These are phyloP conservation scores for Leccinum variabile DNA, from an alignment of 1,284 basidiomycete species.

Conservation along the genomic window DNA sequence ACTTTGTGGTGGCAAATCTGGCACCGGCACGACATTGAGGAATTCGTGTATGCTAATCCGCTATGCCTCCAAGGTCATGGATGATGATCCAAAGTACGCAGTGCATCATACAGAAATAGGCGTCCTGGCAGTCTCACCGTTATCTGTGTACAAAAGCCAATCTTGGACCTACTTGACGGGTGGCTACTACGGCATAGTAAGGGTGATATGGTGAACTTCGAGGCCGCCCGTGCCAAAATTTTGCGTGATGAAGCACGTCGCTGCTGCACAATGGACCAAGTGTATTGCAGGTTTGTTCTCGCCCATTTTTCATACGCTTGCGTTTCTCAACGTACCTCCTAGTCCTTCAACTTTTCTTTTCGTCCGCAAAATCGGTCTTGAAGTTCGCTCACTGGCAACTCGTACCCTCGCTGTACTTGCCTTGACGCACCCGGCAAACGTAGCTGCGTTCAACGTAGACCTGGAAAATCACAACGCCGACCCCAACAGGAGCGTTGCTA, in stretches of 20 bases:
- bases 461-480: slow-evolving; percentile 98
- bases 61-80: slow-evolving; percentile 97
- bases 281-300: slow-evolving; percentile 75
- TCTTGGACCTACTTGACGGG: slow-evolving; percentile 92
- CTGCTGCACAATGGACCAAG: slow-evolving; percentile 76
- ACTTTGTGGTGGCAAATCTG: slow-evolving; percentile 85
- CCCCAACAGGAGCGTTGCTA: slow-evolving; percentile 94
- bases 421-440: slow-evolving; percentile 75
- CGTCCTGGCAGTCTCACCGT: slow-evolving; percentile 1
- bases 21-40: slow-evolving; percentile 80
- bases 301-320: slow-evolving; percentile 3
- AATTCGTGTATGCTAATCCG: slow-evolving; percentile 99
- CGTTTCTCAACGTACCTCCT: slow-evolving; percentile 5
- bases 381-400: slow-evolving; percentile 89
- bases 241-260: slow-evolving; percentile 91
- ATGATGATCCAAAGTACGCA: slow-evolving; percentile 94
- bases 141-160: slow-evolving; percentile 77
- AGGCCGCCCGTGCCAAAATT: slow-evolving; percentile 89
- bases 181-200: slow-evolving; percentile 92
- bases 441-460: slow-evolving; percentile 95
- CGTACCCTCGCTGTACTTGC: slow-evolving; percentile 91
- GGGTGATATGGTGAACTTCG: slow-evolving; percentile 99
- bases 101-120: slow-evolving; percentile 1
- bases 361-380: slow-evolving; percentile 89
- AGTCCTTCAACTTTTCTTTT: slow-evolving; percentile 93